Conservation (phyloP, 2,329 filamentous ascomycete genomes). For the Hypoxylon sp. region DNA sequence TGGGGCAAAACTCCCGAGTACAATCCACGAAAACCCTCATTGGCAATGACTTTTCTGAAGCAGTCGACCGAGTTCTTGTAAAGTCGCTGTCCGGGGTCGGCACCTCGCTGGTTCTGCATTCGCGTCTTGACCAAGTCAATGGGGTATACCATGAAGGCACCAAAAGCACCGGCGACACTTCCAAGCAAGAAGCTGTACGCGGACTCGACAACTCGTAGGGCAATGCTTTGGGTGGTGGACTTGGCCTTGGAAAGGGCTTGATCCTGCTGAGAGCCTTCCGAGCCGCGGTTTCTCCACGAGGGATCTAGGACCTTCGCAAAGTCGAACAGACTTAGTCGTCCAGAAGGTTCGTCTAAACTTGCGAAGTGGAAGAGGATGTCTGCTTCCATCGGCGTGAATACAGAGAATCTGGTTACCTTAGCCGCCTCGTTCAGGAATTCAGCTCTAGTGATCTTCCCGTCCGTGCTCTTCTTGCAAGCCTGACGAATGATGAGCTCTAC, state of each 20-base stretch:
- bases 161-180: conserved; percentile 91
- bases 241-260: conserved; percentile 55
- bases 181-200: conserved; percentile 91
- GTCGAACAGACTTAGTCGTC: conserved; percentile 80
- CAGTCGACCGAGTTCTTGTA: conserved; percentile 99
- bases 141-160: conserved; percentile 99
- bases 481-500: conserved; percentile 92
- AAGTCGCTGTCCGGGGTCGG: conserved; percentile 81
- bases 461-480: conserved; percentile 80
- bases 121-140: conserved; percentile 99
- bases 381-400: conserved; percentile 98
- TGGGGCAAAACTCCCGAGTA: conserved; percentile 97
- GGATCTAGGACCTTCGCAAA: conserved; percentile 96
- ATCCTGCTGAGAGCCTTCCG: conserved; percentile 55
- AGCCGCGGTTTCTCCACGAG: conserved; percentile 79
- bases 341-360: conserved; percentile 87
- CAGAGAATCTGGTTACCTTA: conserved; percentile 88
- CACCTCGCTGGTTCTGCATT: conserved; percentile 94
- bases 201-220: conserved; percentile 76
- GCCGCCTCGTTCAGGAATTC: conserved; percentile 97
- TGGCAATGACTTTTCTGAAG: conserved; percentile 88
- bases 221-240: conserved; percentile 62
- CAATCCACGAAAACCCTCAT: conserved; percentile 87
- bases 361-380: conserved; percentile 99
- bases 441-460: conserved; percentile 91